Evolutionary conservation across 2,329 filamentous ascomycete species (phyloP), one percentile per base, ranked within the genome.

Genomic region (Nothophoma quercina): DNA sequence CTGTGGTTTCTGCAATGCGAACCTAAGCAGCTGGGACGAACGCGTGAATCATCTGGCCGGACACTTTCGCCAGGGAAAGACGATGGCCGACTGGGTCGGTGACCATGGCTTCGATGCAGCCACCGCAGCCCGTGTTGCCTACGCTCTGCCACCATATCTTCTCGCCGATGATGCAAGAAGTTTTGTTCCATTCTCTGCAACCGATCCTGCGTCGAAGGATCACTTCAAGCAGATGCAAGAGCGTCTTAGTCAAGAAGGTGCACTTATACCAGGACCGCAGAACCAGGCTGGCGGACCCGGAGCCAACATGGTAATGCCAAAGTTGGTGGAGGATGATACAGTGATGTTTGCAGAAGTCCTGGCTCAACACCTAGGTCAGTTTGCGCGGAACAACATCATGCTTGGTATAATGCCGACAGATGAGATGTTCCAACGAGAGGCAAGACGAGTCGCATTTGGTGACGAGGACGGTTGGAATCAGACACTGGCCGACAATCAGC

Each of bases 371-470:
- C 67, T 80, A 1, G 76, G 76, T 39, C 69, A 65, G 16, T 79
- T 72, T 52, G 77, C 76, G 13, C 72, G 74, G 55, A 70, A 75
- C 56, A 68, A 72, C 15, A 68, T 68, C 54, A 39, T 58, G 19
- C 29, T 65, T 26, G 76, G 75, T 16, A 49, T 77, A 4, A 64
- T 76, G 13, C 70, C 78, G 7, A 79, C 77, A 1, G 79, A 81
- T 52, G 77, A 80, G 32, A 78, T 79, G 76, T 73, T 81, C 25
- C 79, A 81, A 58, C 61, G 60, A 4, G 73, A 79, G 45, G 76
- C 79, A 6, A 64, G 79, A 26, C 64, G 69, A 16, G 69, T 81
- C n/a, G 41, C 80, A 2, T 81, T 78, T 48, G 74, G 77, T 7
- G 69, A 70, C 21, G 69, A 65, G 4, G 77, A 80, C 23, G 79